Conservation (phyloP, 371 early-diverging fungal species). For the Mortierella sp. region DNA sequence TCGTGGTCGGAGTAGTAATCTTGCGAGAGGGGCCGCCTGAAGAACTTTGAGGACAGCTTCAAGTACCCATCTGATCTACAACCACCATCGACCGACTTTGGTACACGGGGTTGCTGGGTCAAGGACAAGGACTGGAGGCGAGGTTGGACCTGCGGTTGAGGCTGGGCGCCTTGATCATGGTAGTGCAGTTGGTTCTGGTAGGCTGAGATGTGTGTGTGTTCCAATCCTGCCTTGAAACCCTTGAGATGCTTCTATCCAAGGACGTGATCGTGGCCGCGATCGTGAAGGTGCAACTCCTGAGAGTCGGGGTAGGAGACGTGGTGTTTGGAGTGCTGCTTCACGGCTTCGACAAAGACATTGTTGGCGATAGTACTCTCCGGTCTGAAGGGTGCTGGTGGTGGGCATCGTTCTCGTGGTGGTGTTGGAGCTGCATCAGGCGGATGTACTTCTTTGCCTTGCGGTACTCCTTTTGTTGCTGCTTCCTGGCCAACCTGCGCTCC, state of each 20-base stretch:
- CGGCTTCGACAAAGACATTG: not conserved
- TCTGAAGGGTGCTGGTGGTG: not conserved
- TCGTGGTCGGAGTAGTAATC: not conserved
- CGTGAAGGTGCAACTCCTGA: not conserved
- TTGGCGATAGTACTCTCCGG: not conserved
- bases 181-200: not conserved
- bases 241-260: not conserved
- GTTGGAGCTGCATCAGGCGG: no score
- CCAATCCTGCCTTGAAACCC: not conserved
- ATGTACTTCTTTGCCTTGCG: not conserved
- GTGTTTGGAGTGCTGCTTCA: not conserved
- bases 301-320: not conserved
- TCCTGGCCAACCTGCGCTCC: not conserved
- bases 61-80: not conserved
- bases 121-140: no score
- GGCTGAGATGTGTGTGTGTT: not conserved
- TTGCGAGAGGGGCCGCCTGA: not conserved
- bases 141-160: not conserved
- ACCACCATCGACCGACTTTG: not conserved
- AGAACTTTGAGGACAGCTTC: not conserved
- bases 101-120: not conserved
- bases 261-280: not conserved
- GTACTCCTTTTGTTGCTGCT: not conserved
- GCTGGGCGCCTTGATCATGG: not conserved
- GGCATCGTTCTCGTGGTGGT: no score